These are phyloP conservation scores for Backusella liffmaniae DNA, from an alignment of 192 early-diverging fungal genomes.

Conservation along the genomic window DNA sequence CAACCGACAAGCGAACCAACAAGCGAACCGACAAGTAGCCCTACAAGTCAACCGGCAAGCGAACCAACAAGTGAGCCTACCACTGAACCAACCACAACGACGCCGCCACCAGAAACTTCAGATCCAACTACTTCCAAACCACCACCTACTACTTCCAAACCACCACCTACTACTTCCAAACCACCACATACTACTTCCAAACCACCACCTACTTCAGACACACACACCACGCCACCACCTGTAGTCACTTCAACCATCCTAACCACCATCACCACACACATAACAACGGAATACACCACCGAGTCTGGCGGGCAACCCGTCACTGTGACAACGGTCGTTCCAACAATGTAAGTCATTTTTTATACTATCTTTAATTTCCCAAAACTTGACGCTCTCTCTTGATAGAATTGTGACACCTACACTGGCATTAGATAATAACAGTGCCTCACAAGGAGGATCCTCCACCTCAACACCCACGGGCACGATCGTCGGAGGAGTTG, in stretches of 20 bases:
- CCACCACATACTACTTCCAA: not conserved
- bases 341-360: conserved; percentile 2
- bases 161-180: too few species aligned
- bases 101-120: not conserved
- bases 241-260: not conserved
- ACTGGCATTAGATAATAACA: not conserved
- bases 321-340: not conserved
- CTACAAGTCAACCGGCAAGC: not conserved
- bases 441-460: not conserved
- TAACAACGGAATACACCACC: not conserved
- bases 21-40: not conserved
- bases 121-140: not conserved
- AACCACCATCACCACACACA: not conserved
- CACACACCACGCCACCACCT: not conserved
- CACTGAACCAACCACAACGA: not conserved
- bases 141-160: not conserved
- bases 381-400: too few species aligned
- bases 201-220: not conserved
- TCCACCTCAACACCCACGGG: not conserved
- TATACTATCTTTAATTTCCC: too few species aligned
- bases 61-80: not conserved
- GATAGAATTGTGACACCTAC: conserved; percentile 10
- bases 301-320: not conserved
- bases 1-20: not conserved
- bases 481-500: conserved; percentile 10